These are phyloP conservation scores for Apiotrichum laibachii DNA, from an alignment of 1,284 basidiomycete genomes.

Conservation along the genomic window DNA sequence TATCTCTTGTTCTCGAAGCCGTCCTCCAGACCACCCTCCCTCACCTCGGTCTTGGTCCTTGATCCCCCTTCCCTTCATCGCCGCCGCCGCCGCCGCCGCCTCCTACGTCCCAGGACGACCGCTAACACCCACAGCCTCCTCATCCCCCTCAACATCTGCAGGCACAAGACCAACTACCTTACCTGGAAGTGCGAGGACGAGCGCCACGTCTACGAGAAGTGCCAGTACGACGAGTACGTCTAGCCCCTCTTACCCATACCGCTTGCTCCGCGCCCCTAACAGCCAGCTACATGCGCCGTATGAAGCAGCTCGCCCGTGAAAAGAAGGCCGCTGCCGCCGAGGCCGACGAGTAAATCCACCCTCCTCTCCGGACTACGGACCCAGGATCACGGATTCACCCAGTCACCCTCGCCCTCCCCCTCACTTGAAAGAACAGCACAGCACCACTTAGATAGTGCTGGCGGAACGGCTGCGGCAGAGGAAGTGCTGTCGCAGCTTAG, in stretches of 20 bases:
- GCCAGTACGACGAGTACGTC: constrained; percentile 85
- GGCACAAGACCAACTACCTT: constrained; percentile 66
- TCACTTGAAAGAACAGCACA: too few species aligned
- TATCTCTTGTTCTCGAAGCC: too few species aligned
- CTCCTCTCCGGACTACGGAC: too few species aligned
- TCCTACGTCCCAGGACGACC: not conserved
- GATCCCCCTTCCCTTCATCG: not conserved
- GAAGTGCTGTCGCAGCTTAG: not conserved
- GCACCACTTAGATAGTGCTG: too few species aligned
- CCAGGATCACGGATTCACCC: not conserved
- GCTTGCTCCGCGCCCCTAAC: not conserved
- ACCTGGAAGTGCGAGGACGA: constrained; percentile 83
- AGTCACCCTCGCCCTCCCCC: not conserved
- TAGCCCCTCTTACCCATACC: not conserved
- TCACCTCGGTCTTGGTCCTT: too few species aligned
- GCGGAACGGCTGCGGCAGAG: too few species aligned
- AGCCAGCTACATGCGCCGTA: constrained; percentile 72
- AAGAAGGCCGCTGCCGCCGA: constrained; percentile 63
- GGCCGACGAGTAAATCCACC: constrained; percentile 36
- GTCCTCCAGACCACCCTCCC: too few species aligned
- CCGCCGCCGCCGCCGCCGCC: not conserved
- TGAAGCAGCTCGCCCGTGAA: constrained; percentile 72
- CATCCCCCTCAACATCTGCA: constrained; percentile 79
- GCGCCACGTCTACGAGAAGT: constrained; percentile 57
- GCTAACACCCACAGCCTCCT: constrained; percentile 60